phyloP scores from a whole-genome alignment of 257 asterid species.

The Primulina eburnea region DNA sequence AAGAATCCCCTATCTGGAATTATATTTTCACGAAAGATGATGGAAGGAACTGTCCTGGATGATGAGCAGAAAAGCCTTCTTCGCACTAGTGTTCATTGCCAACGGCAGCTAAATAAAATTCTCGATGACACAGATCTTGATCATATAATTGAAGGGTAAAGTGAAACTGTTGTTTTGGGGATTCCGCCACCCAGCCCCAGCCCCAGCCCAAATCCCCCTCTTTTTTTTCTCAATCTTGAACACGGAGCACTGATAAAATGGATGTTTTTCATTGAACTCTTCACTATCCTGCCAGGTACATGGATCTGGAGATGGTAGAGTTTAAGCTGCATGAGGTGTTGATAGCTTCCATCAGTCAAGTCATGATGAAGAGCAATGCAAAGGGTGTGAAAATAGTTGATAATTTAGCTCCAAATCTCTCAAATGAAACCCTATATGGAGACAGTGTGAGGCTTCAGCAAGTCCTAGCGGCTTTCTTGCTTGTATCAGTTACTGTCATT shows the following conservation, averaged over 20 bases:
- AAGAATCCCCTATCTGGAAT: constrained; percentile 88
- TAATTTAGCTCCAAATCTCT: constrained; percentile 46
- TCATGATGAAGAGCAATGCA: constrained; percentile 75
- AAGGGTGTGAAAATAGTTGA: constrained; percentile 67
- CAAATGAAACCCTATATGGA: constrained; percentile 63
- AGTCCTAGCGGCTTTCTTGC: constrained; percentile 71
- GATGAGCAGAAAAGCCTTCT: constrained; percentile 71
- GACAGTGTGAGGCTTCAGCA: constrained; percentile 92
- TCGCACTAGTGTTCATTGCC: constrained; percentile 66
- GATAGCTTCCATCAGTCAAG: constrained; percentile 83
- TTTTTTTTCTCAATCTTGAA: constrained; percentile 1
- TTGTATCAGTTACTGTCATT: constrained; percentile 51
- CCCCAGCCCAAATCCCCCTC: too few relatives aligned
- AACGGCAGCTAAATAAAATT: constrained; percentile 75
- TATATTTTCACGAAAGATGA: constrained; percentile 71
- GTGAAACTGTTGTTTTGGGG: not conserved
- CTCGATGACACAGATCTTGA: constrained; percentile 96
- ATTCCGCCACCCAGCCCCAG: not conserved
- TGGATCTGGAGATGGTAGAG: constrained; percentile 94
- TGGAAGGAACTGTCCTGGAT: constrained; percentile 72
- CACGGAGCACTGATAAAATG: not conserved
- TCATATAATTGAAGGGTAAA: constrained; percentile 81
- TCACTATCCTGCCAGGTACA: constrained; percentile 42
- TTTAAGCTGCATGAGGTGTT: constrained; percentile 74
- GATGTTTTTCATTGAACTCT: not conserved